These are phyloP conservation scores for Paramecium tetraurelia DNA, from an alignment of 73 alveolate genomes.

Conservation along the genomic window DNA sequence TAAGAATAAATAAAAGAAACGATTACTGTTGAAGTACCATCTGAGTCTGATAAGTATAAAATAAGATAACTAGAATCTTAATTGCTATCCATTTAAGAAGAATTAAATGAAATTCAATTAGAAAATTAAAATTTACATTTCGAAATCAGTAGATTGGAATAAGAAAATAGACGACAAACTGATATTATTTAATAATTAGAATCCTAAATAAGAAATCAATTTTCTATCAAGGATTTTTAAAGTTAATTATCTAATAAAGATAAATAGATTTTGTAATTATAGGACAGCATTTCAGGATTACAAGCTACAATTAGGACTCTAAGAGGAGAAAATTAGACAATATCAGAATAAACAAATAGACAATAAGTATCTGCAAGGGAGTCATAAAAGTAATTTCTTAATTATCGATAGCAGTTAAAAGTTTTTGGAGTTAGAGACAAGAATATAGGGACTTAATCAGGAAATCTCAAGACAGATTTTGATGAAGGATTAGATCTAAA, in stretches of 20 bases:
- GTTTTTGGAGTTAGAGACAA: not conserved
- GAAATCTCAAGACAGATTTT: not conserved
- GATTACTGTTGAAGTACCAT: not conserved
- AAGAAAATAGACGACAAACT: not conserved
- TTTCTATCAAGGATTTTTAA: not conserved
- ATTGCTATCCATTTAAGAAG: not conserved
- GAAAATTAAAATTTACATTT: not conserved
- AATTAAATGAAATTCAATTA: not conserved
- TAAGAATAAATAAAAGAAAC: constrained; percentile 10
- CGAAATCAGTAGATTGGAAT: not conserved
- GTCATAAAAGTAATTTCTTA: not conserved
- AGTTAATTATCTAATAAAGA: not conserved
- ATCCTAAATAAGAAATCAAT: not conserved
- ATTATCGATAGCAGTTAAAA: not conserved
- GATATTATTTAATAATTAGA: not conserved
- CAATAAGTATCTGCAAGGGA: constrained; percentile 3
- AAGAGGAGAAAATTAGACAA: not conserved
- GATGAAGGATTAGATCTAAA: not conserved
- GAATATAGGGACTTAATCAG: not conserved
- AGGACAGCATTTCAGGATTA: not conserved
- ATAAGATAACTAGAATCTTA: not conserved
- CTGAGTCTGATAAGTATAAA: not conserved
- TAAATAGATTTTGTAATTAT: not conserved
- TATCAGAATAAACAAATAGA: not conserved
- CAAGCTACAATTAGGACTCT: not conserved